Evolutionary conservation across 108 stramenopile genomes (phyloP), one percentile per base, ranked within the genome.

Genomic region (Craspedostauros australis): DNA sequence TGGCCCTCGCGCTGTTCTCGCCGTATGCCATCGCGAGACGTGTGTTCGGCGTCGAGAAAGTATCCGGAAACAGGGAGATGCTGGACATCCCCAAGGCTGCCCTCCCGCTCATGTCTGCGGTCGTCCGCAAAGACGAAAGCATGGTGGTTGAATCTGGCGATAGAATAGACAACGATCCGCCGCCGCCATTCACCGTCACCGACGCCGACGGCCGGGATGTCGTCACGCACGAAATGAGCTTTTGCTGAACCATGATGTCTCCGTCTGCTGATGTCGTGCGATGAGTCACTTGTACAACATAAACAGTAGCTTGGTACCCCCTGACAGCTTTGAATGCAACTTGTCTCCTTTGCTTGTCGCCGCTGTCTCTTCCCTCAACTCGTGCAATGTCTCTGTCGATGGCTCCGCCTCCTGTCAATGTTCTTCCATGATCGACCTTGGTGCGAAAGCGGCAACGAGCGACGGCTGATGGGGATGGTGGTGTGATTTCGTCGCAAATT

Each of bases 151-250:
- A 68, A 24, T 61, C 31, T 11, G 77, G 72, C 50, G 53, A 54
- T 5, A 79, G 19, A 1, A 79, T 23, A 2, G 68, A 63, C 38
- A 79, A 33, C 19, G 67, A 65, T 5, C 76, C 71, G 11, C 76
- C 76, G n/a, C 71, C 76, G 5, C 64, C 77, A 42, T 54, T 61
- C 15, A 72, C 57, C 2, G 68, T 53, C 16, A 79, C 23, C 29
- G 55, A 28, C 3, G 54, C 33, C 6, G 72, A 61, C 2, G 77
- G 77, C 24, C 70, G 73, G 11, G 60, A 60, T 6, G 77, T 79
- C 6, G 68, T 50, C 7, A 62, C 59, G 22, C 60, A 58, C 3
- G 66, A n/a, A 3, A 60, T 52, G 27, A 51, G 28, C 34, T 60
- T 68, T 15, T 14, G 22, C 26, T 23, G 14, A 4, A 43, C 19